A percentile compares a stretch with the other conserved stretches of the same genome.
Conservation (phyloP, 352 stramenopile species). For the Globisporangium uncinulatum region DNA sequence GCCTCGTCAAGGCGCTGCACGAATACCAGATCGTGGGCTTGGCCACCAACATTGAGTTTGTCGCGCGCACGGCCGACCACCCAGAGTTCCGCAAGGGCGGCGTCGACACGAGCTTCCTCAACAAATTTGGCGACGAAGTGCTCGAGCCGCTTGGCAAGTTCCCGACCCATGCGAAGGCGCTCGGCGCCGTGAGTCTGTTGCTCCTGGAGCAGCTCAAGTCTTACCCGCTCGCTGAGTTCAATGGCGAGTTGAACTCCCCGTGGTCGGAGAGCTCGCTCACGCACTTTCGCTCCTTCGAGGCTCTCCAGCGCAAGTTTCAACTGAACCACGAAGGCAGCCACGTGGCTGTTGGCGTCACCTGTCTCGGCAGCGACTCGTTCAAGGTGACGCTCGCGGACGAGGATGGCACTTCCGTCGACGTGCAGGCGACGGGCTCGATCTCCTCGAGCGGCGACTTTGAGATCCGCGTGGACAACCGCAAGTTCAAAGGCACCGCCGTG, state of each 20-base stretch:
- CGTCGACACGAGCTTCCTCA: slow-evolving; percentile 93
- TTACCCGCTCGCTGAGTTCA: slow-evolving; percentile 26
- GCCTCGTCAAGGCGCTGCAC: slow-evolving; percentile 78
- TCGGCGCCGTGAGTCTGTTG: slow-evolving; percentile 73
- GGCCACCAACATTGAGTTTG: slow-evolving; percentile 94
- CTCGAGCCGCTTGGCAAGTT: slow-evolving; percentile 52
- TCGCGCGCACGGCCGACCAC: slow-evolving; percentile 86
- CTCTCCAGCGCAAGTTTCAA: slow-evolving; percentile 39
- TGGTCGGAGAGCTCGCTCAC: slow-evolving; percentile 46
- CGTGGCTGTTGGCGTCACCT: slow-evolving; percentile 37
- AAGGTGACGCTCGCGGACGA: slow-evolving; percentile 29
- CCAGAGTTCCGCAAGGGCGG: slow-evolving; percentile 84
- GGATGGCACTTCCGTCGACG: slow-evolving; percentile 10
- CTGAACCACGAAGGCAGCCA: slow-evolving; percentile 39
- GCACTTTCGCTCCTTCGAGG: slow-evolving; percentile 61
- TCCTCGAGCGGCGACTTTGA: slow-evolving; percentile 51
- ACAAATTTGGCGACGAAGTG: slow-evolving; percentile 85
- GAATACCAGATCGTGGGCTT: slow-evolving; percentile 92
- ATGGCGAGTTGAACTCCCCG: slow-evolving; percentile 43
- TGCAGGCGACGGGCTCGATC: slow-evolving; percentile 30
- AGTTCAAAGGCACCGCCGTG: slow-evolving; percentile 59
- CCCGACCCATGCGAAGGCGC: slow-evolving; percentile 53
- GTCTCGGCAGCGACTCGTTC: slow-evolving; percentile 30
- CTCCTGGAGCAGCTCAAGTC: slow-evolving; percentile 52
- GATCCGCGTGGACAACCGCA: slow-evolving; percentile 57